Base-by-base conservation (phyloP, 2,329 filamentous ascomycete species). In the Alternaria infectoria region DNA sequence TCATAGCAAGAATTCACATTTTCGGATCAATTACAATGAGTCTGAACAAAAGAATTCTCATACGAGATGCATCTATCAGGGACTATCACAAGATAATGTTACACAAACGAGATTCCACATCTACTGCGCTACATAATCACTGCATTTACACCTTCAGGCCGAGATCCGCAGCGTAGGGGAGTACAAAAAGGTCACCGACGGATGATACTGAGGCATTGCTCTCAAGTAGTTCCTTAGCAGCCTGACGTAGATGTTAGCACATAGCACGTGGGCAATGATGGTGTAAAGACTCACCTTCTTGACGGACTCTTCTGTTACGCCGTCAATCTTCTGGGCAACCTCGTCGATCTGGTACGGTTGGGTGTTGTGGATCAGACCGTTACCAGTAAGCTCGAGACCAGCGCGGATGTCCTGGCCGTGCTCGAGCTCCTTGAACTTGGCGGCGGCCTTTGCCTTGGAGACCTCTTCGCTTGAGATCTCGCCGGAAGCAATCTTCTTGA, bases 91-190 rank as follows among this genome's bases (percentile, higher is more conserved):
- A 68, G 74, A 69, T 80, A 79, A 77, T 80, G 78, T 73, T 80
- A 79, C 77, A 80, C 72, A 78, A 73, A 69, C 66, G 67, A 74
- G 64, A 73, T 77, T 76, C 71, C 71, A 64, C 73, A 69, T 69
- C 67, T 68, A 71, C 61, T 69, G 64, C 66, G 62, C 69, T 65
- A 66, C 68, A 64, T 67, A 55, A 64, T 59, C 58, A 66, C 67
- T 72, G 70, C 82, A 83, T 88, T 88, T 96, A 99, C 88, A 97
- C 93, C 81, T 90, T 93, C 79, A 99, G 88, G 74, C 95, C 96
- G 81, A 99, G 86, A 80, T 99, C 96, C 83, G 94, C 92, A 71
- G 93, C 96, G 80, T 91, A 99, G 61, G 96, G 96, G 79, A 99
- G 89, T 76, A 91, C 87, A 82, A 93, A 91, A 74, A 99, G 87